These are phyloP conservation scores for Megacollybia platyphylla DNA, from an alignment of 1,284 basidiomycete genomes.

Conservation along the genomic window DNA sequence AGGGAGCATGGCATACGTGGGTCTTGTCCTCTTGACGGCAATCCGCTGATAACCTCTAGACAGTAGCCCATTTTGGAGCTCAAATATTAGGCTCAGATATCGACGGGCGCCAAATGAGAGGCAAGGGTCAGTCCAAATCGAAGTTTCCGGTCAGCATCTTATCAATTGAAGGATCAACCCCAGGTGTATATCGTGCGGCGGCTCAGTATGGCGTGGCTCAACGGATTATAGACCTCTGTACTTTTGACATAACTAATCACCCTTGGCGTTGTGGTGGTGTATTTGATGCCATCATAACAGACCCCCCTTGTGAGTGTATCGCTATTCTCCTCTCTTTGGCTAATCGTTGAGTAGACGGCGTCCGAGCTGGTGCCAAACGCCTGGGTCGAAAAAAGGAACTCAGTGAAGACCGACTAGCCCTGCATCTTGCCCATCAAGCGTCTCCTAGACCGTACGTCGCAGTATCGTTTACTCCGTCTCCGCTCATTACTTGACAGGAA, in stretches of 20 bases:
- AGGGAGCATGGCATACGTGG: constrained; percentile 87
- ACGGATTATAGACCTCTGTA: constrained; percentile 75
- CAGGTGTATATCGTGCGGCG: constrained; percentile 75
- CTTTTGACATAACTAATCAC: constrained; percentile 83
- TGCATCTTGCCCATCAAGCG: constrained; percentile 23
- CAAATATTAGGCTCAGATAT: constrained; percentile 90
- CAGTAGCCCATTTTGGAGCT: constrained; percentile 81
- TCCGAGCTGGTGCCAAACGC: constrained; percentile 92
- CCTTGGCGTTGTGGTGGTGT: constrained; percentile 83
- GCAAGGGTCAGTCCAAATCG: constrained; percentile 46
- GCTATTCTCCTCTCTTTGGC: background rate
- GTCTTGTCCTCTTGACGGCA: constrained; percentile 11
- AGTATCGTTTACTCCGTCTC: background rate
- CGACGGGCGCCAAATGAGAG: constrained; percentile 93
- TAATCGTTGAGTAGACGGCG: constrained; percentile 54
- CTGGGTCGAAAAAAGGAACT: constrained; percentile 63
- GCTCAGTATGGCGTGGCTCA: constrained; percentile 73
- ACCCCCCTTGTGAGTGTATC: constrained; percentile 69
- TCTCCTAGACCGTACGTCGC: constrained; percentile 25
- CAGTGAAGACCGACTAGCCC: constrained; percentile 22
- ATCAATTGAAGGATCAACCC: constrained; percentile 24
- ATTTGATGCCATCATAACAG: constrained; percentile 92
- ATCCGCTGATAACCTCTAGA: constrained; percentile 25
- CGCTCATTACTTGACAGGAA: constrained; percentile 18
- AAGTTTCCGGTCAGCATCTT: background rate